These are phyloP conservation scores for Microsporum audouinii DNA, from an alignment of 2,329 filamentous ascomycete genomes.

Conservation along the genomic window DNA sequence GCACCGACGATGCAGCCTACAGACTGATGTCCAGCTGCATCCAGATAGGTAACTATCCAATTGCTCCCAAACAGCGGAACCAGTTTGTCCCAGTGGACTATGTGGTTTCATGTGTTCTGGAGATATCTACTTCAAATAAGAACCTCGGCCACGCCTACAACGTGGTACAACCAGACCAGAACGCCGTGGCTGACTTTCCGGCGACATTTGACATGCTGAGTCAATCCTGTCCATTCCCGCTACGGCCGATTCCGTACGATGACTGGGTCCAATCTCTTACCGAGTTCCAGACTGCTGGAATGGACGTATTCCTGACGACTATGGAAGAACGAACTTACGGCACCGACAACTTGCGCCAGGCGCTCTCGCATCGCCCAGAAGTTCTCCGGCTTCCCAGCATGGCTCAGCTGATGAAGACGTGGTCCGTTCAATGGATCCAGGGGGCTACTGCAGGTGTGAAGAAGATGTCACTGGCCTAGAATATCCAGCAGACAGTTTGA, in stretches of 20 bases:
- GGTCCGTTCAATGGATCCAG: background rate
- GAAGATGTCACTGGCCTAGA: background rate
- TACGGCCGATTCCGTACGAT: background rate
- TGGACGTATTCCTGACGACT: background rate
- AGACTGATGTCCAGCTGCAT: background rate
- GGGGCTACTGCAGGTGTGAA: background rate
- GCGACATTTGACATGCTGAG: background rate
- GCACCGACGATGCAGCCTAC: background rate
- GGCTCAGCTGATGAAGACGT: background rate
- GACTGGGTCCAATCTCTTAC: background rate
- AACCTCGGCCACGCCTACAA: conserved; percentile 16
- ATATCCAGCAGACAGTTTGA: too few relatives aligned
- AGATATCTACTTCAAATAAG: conserved; percentile 14
- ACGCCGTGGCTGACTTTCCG: background rate
- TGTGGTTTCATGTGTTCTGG: conserved; percentile 16
- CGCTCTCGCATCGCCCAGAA: background rate
- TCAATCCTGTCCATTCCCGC: background rate
- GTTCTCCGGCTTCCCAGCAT: background rate
- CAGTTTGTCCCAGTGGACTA: conserved; percentile 13
- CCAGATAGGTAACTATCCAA: background rate
- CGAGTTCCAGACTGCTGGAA: background rate
- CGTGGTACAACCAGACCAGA: conserved; percentile 13
- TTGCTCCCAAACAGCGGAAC: background rate
- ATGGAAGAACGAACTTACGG: background rate
- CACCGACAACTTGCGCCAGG: background rate